Percentiles rank a stretch among this genome's conserved stretches.
phyloP scores from a whole-genome alignment of 345 rosid species.

The Populus euphratica region DNA sequence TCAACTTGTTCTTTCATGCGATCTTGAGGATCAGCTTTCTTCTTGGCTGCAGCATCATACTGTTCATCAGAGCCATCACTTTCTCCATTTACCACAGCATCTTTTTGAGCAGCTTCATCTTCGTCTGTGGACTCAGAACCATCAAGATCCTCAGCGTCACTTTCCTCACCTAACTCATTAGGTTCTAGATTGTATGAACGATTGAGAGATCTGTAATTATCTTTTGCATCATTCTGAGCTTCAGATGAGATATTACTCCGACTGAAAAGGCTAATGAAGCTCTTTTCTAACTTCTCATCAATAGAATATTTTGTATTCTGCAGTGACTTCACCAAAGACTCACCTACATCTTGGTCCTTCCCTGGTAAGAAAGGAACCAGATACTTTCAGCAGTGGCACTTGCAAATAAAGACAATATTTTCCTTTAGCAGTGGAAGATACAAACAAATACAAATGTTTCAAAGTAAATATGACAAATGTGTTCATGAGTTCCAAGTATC shows the following conservation, averaged over 20 bases:
- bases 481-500: background rate
- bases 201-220: constrained; percentile 20
- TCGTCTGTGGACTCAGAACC: constrained; percentile 40
- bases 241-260: constrained; percentile 38
- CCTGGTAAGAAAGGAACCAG: constrained; percentile 40
- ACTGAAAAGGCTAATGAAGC: constrained; percentile 66
- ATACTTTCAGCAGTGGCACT: background rate
- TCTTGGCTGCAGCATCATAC: constrained; percentile 20
- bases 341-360: constrained; percentile 74
- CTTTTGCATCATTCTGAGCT: constrained; percentile 30
- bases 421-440: background rate
- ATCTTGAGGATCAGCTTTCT: constrained; percentile 16
- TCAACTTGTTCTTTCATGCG: constrained; percentile 48
- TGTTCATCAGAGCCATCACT: constrained; percentile 32
- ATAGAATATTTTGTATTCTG: constrained; percentile 78
- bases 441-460: background rate
- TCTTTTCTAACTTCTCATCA: constrained; percentile 78
- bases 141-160: constrained; percentile 36
- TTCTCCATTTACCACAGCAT: constrained; percentile 14
- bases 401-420: background rate
- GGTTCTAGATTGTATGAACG: constrained; percentile 36
- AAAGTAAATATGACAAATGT: background rate
- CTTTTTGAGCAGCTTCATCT: constrained; percentile 28
- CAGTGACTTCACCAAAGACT: constrained; percentile 70
- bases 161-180: constrained; percentile 29